Evolutionary conservation across 441 rosid species (phyloP), one percentile per base, ranked within the genome.

Genomic region (Breynia disticha): DNA sequence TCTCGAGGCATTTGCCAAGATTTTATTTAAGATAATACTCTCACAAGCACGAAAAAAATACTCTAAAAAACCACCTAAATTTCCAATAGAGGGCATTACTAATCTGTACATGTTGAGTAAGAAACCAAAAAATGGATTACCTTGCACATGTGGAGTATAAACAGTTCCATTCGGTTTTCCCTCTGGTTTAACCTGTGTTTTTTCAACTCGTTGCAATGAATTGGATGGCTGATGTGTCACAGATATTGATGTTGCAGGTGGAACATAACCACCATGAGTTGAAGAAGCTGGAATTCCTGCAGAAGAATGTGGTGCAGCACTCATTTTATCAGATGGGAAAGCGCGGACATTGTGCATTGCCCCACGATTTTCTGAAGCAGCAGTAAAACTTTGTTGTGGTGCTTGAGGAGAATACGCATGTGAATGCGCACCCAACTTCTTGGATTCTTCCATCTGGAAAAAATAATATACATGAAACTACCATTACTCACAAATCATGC

Each of bases 381-480:
- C 52, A 67, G 65, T 70, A 61, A 67, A 55, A 57, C 67, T 76
- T 50, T 70, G 68, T 65, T 77, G 89, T 38, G 71, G 51, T 12
- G 73, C 48, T 48, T 74, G 87, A 67, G 90, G 49, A 44, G 83
- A 52, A 80, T 76, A 67, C 7, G 79, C 42, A 62, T 70, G 55
- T 59, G 83, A 74, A 12, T 24, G 32, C 7, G 77, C 53, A 17
- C 65, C 18, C 21, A 71, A 68, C 70, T 76, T 76, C 61, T 70
- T 80, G 46, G 87, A 67, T 49, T 83, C 97, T 79, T 84, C 95
- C 83, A 86, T 84, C 98, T 89, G 71, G 50, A 54, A 20, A 24
- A 64, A 61, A 60, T 63, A 68, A 45, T 13, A 24, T 24, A 24
- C 32, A 66, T 55, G 51, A 38, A 50, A 60, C 17, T 59, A 24